Percentiles rank a stretch among this genome's conserved stretches.
Evolutionary conservation across 129 eudicot species (phyloP).

Genomic region (Scalesia atractyloides): DNA sequence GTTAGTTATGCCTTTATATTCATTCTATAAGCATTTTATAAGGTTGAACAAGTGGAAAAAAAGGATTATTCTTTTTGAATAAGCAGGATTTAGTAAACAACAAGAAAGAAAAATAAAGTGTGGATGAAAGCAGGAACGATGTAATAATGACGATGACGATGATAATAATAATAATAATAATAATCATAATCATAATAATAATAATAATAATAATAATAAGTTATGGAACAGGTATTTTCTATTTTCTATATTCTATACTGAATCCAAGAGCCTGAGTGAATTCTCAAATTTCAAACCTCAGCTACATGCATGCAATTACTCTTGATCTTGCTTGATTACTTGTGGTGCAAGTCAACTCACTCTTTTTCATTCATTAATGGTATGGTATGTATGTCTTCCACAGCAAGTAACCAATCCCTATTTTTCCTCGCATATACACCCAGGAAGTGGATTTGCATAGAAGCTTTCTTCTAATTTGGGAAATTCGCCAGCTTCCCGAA

Average conservation of each 20-base stretch:
- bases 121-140: conserved; percentile 11
- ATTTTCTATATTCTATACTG: conserved; percentile 8
- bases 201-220: not conserved
- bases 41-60: no score
- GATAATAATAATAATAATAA: not conserved
- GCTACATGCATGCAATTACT: conserved; percentile 16
- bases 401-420: conserved; percentile 9
- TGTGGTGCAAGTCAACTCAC: not conserved
- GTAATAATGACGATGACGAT: not conserved
- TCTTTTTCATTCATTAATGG: conserved; percentile 2
- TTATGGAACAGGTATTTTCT: conserved; percentile 18
- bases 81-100: not conserved
- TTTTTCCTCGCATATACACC: conserved; percentile 73
- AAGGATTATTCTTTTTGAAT: not conserved
- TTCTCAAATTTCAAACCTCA: conserved; percentile 19
- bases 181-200: no score
- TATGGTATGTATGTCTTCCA: conserved; percentile 15
- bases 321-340: not conserved
- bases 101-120: not conserved
- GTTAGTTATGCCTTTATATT: not conserved
- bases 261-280: conserved; percentile 6
- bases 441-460: conserved; percentile 95
- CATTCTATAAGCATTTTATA: no score
- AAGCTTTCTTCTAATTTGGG: conserved; percentile 99
- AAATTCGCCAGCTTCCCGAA: conserved; percentile 82